These are phyloP conservation scores for Pulveroboletus sp. DNA, from an alignment of 1,284 basidiomycete species.

Conservation along the genomic window DNA sequence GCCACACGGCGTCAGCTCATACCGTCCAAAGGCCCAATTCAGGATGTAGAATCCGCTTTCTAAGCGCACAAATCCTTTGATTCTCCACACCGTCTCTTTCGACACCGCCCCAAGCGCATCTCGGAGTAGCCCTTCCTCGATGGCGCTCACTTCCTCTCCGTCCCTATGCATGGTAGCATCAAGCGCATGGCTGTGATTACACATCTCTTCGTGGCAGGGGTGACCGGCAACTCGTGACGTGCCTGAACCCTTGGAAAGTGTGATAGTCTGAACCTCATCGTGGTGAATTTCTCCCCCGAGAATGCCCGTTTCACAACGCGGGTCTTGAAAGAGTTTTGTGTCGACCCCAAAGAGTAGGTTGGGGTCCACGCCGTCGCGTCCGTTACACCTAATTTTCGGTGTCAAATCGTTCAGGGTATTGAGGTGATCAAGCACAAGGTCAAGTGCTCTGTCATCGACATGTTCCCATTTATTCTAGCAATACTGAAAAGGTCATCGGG, in stretches of 20 bases:
- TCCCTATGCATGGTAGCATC: background rate
- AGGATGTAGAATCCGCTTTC: constrained; percentile 57
- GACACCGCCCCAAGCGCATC: constrained; percentile 55
- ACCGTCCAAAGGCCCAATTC: constrained; percentile 91
- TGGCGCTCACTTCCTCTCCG: background rate
- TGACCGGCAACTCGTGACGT: constrained; percentile 16
- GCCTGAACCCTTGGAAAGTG: constrained; percentile 51
- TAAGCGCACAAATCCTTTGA: constrained; percentile 81
- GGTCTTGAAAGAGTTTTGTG: constrained; percentile 66
- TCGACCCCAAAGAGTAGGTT: constrained; percentile 82
- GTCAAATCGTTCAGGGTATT: constrained; percentile 86
- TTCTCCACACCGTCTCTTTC: constrained; percentile 71
- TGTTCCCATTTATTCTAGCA: constrained; percentile 85
- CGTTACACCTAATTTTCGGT: constrained; percentile 75
- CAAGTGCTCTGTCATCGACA: constrained; percentile 72
- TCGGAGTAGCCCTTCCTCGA: constrained; percentile 41
- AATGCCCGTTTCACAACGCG: background rate
- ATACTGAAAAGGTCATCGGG: constrained; percentile 5
- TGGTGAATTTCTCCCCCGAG: constrained; percentile 45
- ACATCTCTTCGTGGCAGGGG: constrained; percentile 34
- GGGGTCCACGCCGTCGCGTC: constrained; percentile 68
- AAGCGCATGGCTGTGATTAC: constrained; percentile 12
- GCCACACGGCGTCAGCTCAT: constrained; percentile 58
- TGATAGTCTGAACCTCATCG: constrained; percentile 82
- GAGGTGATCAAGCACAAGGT: constrained; percentile 83